Base-by-base conservation (phyloP, 1,284 basidiomycete species). In the Ustilago sp. region DNA sequence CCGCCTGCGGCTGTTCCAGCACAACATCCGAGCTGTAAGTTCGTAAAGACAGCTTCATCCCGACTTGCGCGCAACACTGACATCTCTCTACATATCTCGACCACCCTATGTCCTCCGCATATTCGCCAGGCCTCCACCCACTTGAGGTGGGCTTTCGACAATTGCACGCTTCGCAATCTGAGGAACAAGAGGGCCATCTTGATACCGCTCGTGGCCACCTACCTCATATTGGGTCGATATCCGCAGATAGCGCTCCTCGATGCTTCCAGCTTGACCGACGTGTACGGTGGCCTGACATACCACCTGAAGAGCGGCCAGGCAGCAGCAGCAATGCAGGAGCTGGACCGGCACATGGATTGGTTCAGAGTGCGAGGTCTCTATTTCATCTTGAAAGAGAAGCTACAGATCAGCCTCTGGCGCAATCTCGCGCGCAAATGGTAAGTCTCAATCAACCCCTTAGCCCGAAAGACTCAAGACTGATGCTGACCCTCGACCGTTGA, bases 331-430 rank as follows among this genome's bases (percentile, higher is more conserved):
- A 38, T 83, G 19, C 32, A 59, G 1, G 81, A 82, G 28, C 80
- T 88, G 0, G 83, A 86, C 34, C 62, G 53, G 13, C 79, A 84
- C 58, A 79, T 80, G 60, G 78, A 84, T 28, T 87, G 84, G 83
- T 84, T 87, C 59, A 61, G 84, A 8, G 63, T 66, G 1, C 77
- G 80, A 51, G 86, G 87, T 4, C 83, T 86, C 45, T 87, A 86
- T 69, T 73, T 87, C 23, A 62, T 87, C 7, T 56, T 88, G 43
- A 55, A 77, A 31, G 87, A 88, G 43, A 87, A 87, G 71, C 76
- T 87, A 31, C 84, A 86, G 70, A 77, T 85, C 31, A 76, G 86
- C 8, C 82, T 86, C 19, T 88, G 87, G 87, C 81, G 87, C n/a
- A 87, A 87, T 57, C 65, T 88, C 32, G 74, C 84, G 32, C 75